These are phyloP conservation scores for Geranium incanum DNA, from an alignment of 441 rosid genomes.

Conservation along the genomic window DNA sequence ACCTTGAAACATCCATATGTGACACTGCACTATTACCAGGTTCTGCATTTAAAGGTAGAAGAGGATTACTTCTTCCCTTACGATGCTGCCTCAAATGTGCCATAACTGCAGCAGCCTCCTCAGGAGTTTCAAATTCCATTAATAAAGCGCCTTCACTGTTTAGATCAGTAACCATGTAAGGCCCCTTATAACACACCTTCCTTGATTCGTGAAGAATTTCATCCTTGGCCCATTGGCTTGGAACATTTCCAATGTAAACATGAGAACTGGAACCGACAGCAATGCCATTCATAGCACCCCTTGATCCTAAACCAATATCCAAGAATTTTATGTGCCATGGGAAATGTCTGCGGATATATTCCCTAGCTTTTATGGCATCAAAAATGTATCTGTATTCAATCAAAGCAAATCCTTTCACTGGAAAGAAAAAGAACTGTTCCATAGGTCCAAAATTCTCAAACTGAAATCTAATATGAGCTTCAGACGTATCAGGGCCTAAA, in stretches of 20 bases:
- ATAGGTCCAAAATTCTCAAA: conserved; percentile 80
- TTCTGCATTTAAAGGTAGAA: conserved; percentile 35
- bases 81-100: conserved; percentile 72
- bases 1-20: conserved; percentile 53
- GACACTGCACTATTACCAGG: conserved; percentile 39
- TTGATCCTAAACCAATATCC: conserved; percentile 77
- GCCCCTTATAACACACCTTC: conserved; percentile 69
- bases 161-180: conserved; percentile 68
- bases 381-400: conserved; percentile 79
- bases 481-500: conserved; percentile 66
- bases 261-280: conserved; percentile 72
- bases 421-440: conserved; percentile 68
- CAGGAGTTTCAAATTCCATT: conserved; percentile 89
- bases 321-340: conserved; percentile 80
- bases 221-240: conserved; percentile 83
- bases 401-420: conserved; percentile 65
- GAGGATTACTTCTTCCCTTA: conserved; percentile 46
- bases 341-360: conserved; percentile 60
- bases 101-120: conserved; percentile 80
- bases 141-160: conserved; percentile 70
- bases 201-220: conserved; percentile 78
- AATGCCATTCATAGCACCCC: conserved; percentile 67
- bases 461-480: conserved; percentile 71
- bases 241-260: conserved; percentile 70
- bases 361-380: conserved; percentile 86